Percentiles rank a stretch among this genome's conserved stretches.
Conservation (phyloP, 352 stramenopile genomes). For the Globisporangium polare region DNA sequence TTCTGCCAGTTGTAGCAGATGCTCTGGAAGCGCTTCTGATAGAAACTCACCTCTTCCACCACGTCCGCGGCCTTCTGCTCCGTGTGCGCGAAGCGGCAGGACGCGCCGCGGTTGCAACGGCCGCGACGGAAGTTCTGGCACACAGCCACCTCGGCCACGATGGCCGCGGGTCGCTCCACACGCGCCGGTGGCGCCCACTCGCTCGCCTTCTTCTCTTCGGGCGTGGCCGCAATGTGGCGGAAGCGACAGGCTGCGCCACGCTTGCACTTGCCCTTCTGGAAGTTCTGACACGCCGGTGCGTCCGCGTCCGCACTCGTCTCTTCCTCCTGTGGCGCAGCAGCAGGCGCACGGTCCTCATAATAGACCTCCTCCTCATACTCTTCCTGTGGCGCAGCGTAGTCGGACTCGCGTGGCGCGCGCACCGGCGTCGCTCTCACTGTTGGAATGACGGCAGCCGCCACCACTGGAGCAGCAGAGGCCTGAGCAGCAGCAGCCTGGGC, state of each 20-base stretch:
- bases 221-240: conserved; percentile 34
- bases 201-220: conserved; percentile 13
- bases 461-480: not conserved
- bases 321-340: conserved; percentile 20
- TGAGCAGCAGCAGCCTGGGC: conserved; percentile 1
- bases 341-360: not conserved
- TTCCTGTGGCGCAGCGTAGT: conserved; percentile 11
- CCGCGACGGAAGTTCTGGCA: conserved; percentile 51
- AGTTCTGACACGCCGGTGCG: conserved; percentile 60
- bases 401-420: conserved; percentile 7
- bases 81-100: conserved; percentile 57
- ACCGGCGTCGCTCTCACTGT: conserved; percentile 11
- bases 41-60: conserved; percentile 54
- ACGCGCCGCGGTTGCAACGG: conserved; percentile 39
- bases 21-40: conserved; percentile 63
- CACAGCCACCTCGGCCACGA: conserved; percentile 41
- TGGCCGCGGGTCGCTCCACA: conserved; percentile 30
- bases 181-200: conserved; percentile 26
- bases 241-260: conserved; percentile 57
- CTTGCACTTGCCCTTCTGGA: conserved; percentile 69
- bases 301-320: conserved; percentile 36
- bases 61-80: conserved; percentile 17
- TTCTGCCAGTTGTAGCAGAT: conserved; percentile 68
- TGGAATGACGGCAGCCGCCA: not conserved
- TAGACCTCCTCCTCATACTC: not conserved